phyloP scores from a whole-genome alignment of 2,329 filamentous ascomycete species.

The Penicillium sp. region DNA sequence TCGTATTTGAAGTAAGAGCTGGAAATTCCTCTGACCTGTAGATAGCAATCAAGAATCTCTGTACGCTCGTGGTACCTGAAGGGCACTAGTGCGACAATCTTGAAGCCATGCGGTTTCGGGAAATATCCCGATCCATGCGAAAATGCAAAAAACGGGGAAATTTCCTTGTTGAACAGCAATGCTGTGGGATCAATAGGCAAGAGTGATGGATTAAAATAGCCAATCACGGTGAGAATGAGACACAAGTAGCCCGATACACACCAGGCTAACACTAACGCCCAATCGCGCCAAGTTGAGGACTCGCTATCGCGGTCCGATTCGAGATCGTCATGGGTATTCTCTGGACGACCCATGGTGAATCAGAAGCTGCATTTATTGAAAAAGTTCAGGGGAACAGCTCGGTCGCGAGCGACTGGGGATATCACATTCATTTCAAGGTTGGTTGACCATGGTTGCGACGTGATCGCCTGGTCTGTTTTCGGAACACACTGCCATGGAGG shows the following conservation, averaged over 20 bases:
- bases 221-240: slow-evolving; percentile 22
- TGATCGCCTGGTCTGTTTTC: slow-evolving; percentile 9
- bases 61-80: slow-evolving; percentile 36
- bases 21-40: slow-evolving; percentile 30
- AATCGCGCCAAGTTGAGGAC: slow-evolving; percentile 20
- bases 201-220: slow-evolving; percentile 20
- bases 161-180: slow-evolving; percentile 21
- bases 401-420: background rate
- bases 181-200: slow-evolving; percentile 20
- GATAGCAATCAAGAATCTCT: slow-evolving; percentile 44
- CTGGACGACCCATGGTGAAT: slow-evolving; percentile 22
- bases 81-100: slow-evolving; percentile 43
- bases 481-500: background rate
- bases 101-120: slow-evolving; percentile 36
- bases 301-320: slow-evolving; percentile 18
- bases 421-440: background rate
- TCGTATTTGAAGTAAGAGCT: background rate
- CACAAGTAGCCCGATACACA: slow-evolving; percentile 24
- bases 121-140: slow-evolving; percentile 27
- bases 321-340: slow-evolving; percentile 20
- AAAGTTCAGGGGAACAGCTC: background rate
- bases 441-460: background rate
- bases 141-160: slow-evolving; percentile 33
- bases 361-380: background rate
- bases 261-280: slow-evolving; percentile 22